These are phyloP conservation scores for Gillenia trifoliata DNA, from an alignment of 306 rosid genomes.

Conservation along the genomic window DNA sequence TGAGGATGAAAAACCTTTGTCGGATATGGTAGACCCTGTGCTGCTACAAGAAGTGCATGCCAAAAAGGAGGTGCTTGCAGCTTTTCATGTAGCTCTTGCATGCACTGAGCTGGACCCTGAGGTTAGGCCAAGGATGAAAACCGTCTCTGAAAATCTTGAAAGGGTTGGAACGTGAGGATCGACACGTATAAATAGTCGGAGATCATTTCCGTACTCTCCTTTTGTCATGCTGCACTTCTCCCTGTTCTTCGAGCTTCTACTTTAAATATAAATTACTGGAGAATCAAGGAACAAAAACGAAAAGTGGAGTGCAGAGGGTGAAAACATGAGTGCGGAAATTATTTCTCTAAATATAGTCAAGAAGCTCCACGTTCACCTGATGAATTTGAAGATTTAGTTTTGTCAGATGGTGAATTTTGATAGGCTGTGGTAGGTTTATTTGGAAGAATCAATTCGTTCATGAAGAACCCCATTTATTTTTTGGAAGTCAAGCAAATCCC, in stretches of 20 bases:
- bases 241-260: not conserved
- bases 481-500: slow-evolving; percentile 32
- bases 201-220: not conserved
- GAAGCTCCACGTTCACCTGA: not conserved
- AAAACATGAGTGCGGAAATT: too few relatives aligned
- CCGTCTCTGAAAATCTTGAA: slow-evolving; percentile 83
- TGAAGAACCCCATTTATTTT: not conserved
- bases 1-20: slow-evolving; percentile 79
- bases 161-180: slow-evolving; percentile 39
- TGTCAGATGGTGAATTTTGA: slow-evolving; percentile 20
- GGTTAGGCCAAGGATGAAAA: slow-evolving; percentile 82
- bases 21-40: slow-evolving; percentile 85
- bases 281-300: too few relatives aligned
- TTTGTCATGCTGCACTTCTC: not conserved
- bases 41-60: slow-evolving; percentile 87
- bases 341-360: not conserved
- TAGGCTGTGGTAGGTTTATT: slow-evolving; percentile 22
- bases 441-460: slow-evolving; percentile 14
- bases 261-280: too few relatives aligned
- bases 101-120: slow-evolving; percentile 93
- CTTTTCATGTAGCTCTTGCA: slow-evolving; percentile 76
- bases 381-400: not conserved
- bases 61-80: slow-evolving; percentile 86
- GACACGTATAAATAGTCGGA: not conserved
- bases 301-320: not conserved